Evolutionary conservation across 768 basidiomycete genomes (phyloP).

Genomic region (Lenzites betulinus): DNA sequence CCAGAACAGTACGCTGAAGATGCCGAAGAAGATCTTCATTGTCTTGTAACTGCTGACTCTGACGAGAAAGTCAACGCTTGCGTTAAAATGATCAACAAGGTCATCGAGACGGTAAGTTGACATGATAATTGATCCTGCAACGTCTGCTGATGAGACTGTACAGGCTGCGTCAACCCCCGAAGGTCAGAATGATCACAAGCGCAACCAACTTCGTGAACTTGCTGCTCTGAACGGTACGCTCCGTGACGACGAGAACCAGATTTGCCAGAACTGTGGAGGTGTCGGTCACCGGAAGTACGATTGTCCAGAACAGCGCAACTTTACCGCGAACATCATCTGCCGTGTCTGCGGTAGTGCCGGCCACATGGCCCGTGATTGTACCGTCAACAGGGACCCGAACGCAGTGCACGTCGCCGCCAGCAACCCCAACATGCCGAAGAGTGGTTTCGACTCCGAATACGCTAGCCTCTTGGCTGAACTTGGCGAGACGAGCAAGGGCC

Average conservation of each 20-base stretch:
- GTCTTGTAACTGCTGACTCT: constrained; percentile 90
- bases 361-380: constrained; percentile 99
- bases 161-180: constrained; percentile 99
- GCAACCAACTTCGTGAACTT: constrained; percentile 96
- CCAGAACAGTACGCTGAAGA: constrained; percentile 95
- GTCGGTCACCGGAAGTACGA: constrained; percentile 98
- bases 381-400: constrained; percentile 88
- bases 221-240: constrained; percentile 98
- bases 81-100: constrained; percentile 94
- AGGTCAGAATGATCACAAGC: constrained; percentile 99
- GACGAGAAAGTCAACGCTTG: constrained; percentile 91
- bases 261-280: constrained; percentile 95
- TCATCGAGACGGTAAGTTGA: constrained; percentile 90
- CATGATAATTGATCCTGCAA: not conserved
- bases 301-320: constrained; percentile 97
- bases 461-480: constrained; percentile 97
- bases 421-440: constrained; percentile 55
- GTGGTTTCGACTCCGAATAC: constrained; percentile 97
- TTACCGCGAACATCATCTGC: constrained; percentile 99
- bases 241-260: constrained; percentile 98
- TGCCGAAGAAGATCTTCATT: constrained; percentile 98
- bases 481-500: constrained; percentile 73
- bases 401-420: constrained; percentile 43
- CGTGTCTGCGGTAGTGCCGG: constrained; percentile 97
- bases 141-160: constrained; percentile 1